Evolutionary conservation across 2,329 filamentous ascomycete species (phyloP).

Genomic region (Sclerotinia trifoliorum): DNA sequence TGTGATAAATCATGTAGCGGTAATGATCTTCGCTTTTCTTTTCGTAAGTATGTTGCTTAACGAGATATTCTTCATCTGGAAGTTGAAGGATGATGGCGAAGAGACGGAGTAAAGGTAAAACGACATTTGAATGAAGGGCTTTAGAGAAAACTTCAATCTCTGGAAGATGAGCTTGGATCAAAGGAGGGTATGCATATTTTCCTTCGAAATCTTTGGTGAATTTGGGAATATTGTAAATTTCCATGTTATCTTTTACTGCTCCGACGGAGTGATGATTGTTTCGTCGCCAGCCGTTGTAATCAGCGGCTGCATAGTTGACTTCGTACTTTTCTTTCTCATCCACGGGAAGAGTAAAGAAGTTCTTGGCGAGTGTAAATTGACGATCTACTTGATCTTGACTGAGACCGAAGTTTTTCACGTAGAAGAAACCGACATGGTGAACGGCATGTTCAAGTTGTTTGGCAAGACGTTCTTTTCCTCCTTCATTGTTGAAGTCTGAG

Average conservation of each 20-base stretch:
- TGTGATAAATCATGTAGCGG: conserved; percentile 61
- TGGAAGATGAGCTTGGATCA: conserved; percentile 49
- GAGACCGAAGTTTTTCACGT: conserved; percentile 62
- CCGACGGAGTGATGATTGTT: conserved; percentile 40
- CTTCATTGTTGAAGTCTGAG: conserved; percentile 47
- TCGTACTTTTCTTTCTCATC: conserved; percentile 60
- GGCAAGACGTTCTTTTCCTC: conserved; percentile 51
- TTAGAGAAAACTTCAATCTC: conserved; percentile 55
- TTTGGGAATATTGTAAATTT: conserved; percentile 61
- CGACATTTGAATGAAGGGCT: conserved; percentile 53
- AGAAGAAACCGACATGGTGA: conserved; percentile 56
- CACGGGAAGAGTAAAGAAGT: conserved; percentile 55
- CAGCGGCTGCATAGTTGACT: conserved; percentile 50
- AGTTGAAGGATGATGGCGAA: conserved; percentile 62
- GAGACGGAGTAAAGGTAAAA: conserved; percentile 56
- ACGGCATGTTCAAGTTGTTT: conserved; percentile 54
- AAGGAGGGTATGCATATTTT: conserved; percentile 44
- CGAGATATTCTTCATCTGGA: conserved; percentile 56
- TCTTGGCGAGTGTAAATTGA: conserved; percentile 60
- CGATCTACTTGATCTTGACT: conserved; percentile 57
- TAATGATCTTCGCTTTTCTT: conserved; percentile 59
- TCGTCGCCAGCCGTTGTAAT: conserved; percentile 57
- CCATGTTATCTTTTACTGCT: conserved; percentile 49
- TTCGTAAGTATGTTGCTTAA: conserved; percentile 56
- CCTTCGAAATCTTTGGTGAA: conserved; percentile 50